phyloP scores from a whole-genome alignment of 805 yeast genomes.

The Kuraishia piskuri region DNA sequence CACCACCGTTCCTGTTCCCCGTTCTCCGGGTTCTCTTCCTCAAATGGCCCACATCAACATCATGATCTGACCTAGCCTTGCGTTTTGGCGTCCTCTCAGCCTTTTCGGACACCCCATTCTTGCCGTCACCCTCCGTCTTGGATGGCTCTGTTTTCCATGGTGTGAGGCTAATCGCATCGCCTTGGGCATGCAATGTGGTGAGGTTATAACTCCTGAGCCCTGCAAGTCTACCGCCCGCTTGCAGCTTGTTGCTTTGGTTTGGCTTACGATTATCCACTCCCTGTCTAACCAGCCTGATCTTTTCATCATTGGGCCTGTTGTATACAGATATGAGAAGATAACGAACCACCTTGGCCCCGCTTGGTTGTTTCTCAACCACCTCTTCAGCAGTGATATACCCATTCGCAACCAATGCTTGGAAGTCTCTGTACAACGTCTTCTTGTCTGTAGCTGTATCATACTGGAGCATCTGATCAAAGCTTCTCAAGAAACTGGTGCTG shows the following conservation, averaged over 20 bases:
- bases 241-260: background rate
- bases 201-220: conserved; percentile 15
- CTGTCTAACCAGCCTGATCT: conserved; percentile 2
- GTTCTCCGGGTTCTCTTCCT: background rate
- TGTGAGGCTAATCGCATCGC: conserved; percentile 4
- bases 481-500: conserved; percentile 29
- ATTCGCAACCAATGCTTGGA: conserved; percentile 23
- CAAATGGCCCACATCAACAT: background rate
- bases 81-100: background rate
- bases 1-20: background rate
- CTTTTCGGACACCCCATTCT: no score
- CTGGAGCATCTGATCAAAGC: conserved; percentile 31
- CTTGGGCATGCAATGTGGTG: conserved; percentile 3
- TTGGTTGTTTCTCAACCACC: conserved; percentile 3
- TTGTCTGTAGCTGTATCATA: conserved; percentile 38
- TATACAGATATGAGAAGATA: conserved; percentile 7
- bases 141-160: background rate
- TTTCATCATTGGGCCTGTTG: conserved; percentile 11
- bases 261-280: background rate
- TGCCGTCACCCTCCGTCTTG: conserved; percentile 3
- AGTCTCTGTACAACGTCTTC: conserved; percentile 41
- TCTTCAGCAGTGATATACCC: conserved; percentile 13
- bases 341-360: conserved; percentile 7
- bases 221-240: background rate
- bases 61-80: background rate